Percentiles rank a stretch among this genome's conserved stretches.
These are phyloP conservation scores for Dentipellis fragilis DNA, from an alignment of 768 basidiomycete genomes.

Conservation along the genomic window DNA sequence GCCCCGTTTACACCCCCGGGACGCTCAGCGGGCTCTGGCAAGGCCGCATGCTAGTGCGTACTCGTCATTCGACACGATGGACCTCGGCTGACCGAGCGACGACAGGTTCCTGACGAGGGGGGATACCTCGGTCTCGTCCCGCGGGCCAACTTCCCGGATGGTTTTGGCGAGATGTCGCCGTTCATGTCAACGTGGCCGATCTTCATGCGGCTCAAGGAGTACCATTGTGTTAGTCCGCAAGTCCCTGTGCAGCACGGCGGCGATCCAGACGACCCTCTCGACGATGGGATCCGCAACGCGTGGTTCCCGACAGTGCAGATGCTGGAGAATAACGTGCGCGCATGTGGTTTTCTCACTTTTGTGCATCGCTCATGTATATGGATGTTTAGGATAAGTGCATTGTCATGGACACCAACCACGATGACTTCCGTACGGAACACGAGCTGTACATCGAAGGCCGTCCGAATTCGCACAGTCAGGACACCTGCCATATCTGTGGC, in stretches of 20 bases:
- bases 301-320: constrained; percentile 25
- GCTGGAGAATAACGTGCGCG: constrained; percentile 18
- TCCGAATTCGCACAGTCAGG: constrained; percentile 32
- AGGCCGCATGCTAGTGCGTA: constrained; percentile 49
- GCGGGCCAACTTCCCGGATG: constrained; percentile 15
- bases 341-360: background rate
- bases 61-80: background rate
- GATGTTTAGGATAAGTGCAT: background rate
- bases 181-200: constrained; percentile 37
- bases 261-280: constrained; percentile 9
- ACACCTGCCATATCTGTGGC: constrained; percentile 23
- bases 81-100: constrained; percentile 1
- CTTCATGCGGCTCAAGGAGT: constrained; percentile 51
- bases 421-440: constrained; percentile 17
- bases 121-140: constrained; percentile 21
- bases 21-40: constrained; percentile 49
- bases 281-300: constrained; percentile 31
- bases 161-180: constrained; percentile 20
- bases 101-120: constrained; percentile 24
- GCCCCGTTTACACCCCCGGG: constrained; percentile 37
- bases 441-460: constrained; percentile 29
- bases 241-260: constrained; percentile 20
- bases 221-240: constrained; percentile 35
- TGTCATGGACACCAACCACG: constrained; percentile 1
- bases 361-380: background rate